Evolutionary conservation across 257 asterid species (phyloP).

Genomic region (Asclepias syriaca): DNA sequence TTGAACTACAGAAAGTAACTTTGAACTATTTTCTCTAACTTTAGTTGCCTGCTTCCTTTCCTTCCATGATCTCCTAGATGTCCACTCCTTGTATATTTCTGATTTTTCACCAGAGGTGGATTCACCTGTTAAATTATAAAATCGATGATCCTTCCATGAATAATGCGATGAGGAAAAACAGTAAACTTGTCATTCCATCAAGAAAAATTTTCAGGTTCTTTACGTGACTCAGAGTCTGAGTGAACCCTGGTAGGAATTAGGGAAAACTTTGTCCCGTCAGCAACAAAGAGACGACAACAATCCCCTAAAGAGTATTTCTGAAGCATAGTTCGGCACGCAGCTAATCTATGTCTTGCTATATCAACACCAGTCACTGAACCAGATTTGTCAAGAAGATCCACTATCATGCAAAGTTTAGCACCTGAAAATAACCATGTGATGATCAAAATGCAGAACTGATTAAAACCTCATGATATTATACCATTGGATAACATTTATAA

Average conservation of each 20-base stretch:
- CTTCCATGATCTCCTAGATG: constrained; percentile 67
- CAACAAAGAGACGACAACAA: constrained; percentile 81
- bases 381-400: constrained; percentile 72
- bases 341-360: constrained; percentile 79
- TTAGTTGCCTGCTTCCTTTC: constrained; percentile 68
- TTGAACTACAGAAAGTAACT: constrained; percentile 35
- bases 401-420: constrained; percentile 90
- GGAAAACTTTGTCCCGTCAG: constrained; percentile 86
- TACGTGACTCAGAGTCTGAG: constrained; percentile 38
- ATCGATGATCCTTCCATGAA: constrained; percentile 8
- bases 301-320: constrained; percentile 77
- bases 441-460: constrained; percentile 12
- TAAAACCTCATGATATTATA: constrained; percentile 1
- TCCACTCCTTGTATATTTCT: constrained; percentile 67
- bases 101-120: constrained; percentile 24
- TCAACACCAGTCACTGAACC: constrained; percentile 95
- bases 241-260: constrained; percentile 48
- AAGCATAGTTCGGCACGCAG: constrained; percentile 88
- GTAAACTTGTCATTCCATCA: neutral
- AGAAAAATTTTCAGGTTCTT: constrained; percentile 18
- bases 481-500: neutral
- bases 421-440: constrained; percentile 41
- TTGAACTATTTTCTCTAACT: constrained; percentile 36
- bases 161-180: neutral
- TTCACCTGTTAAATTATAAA: constrained; percentile 24